Evolutionary conservation across 139 green algal genomes (phyloP), one percentile per base, ranked within the genome.

Genomic region (Picochlorum sp.): DNA sequence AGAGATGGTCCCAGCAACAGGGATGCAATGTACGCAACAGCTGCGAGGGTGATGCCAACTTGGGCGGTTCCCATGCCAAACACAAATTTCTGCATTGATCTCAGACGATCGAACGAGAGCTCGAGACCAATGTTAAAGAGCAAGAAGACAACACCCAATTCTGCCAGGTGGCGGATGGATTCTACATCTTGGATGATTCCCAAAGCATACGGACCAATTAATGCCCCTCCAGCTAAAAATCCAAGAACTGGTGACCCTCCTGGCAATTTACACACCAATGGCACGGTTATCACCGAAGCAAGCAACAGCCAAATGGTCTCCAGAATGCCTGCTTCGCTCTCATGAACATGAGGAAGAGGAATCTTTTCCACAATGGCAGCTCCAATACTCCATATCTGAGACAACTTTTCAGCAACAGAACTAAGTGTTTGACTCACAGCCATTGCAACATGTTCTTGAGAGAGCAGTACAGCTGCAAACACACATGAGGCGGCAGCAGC

Each of bases 61-160:
- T 98, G 93, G 20, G 83, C 71, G 0, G 79, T 82, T 28, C 94
- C 94, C 76, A 99, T 86, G n/a, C 94, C 94, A 64, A 99, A 99
- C 21, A 99, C 94, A 57, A 88, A 90, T 79, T 98, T 98, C 52
- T 86, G 81, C 94, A 99, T 97, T 45, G 82, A 89, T 62, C 82
- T 73, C 68, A 99, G 78, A 8, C 92, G 75, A 67, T 99, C 92
- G 51, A 98, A 76, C 30, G 67, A 87, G 2, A 99, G 86, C 88
- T 97, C 95, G 62, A 98, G 81, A 61, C 90, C 90, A 65, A 97
- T 97, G 81, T 95, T 96, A 82, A 97, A 97, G 13, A 97, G 90
- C 70, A 96, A 83, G 77, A 96, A 95, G 59, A 97, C 87, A 15
- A 97, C 91, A 7, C 91, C 90, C 63, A 97, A 74, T 85, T 98